A percentile compares a stretch with the other conserved stretches of the same genome.
Evolutionary conservation across 2,329 filamentous ascomycete species (phyloP).

Genomic region (Coniochaeta hoffmannii): DNA sequence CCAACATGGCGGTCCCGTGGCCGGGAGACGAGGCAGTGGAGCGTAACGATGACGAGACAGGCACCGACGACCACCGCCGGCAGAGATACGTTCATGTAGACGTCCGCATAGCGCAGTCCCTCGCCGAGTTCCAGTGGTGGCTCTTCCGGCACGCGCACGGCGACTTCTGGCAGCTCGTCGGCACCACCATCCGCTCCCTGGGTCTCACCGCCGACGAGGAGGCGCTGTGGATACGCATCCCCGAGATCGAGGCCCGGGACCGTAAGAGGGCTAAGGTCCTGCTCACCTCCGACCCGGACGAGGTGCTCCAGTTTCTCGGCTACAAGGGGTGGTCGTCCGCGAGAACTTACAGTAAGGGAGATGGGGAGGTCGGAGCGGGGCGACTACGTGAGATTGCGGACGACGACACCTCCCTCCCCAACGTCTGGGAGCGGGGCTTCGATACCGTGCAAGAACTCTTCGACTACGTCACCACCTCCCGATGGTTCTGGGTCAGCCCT

Average conservation of each 20-base stretch:
- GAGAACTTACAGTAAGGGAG: no score
- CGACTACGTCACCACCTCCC: conserved; percentile 49
- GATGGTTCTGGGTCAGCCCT: conserved; percentile 47
- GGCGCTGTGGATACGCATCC: conserved; percentile 58
- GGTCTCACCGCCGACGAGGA: conserved; percentile 59
- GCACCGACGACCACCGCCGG: not conserved
- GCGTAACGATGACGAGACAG: not conserved
- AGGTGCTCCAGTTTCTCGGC: conserved; percentile 56
- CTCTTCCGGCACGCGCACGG: conserved; percentile 64
- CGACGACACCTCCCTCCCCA: conserved; percentile 8
- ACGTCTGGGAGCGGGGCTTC: conserved; percentile 50
- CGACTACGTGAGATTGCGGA: conserved; percentile 8
- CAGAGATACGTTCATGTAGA: conserved; percentile 57
- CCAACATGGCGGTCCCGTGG: conserved; percentile 50
- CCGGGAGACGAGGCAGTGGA: conserved; percentile 20
- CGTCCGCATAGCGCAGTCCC: conserved; percentile 43
- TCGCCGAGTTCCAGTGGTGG: conserved; percentile 48
- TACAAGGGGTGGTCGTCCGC: no score
- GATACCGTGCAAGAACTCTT: conserved; percentile 47
- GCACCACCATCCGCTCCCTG: conserved; percentile 53
- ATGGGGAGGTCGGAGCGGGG: no score
- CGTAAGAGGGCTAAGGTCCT: conserved; percentile 50
- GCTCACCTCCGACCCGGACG: conserved; percentile 48
- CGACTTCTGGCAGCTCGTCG: conserved; percentile 61
- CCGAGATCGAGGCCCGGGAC: conserved; percentile 57